A percentile compares a stretch with the other conserved stretches of the same genome.
phyloP scores from a whole-genome alignment of 768 basidiomycete species.

The Thelephora aurantiotincta region DNA sequence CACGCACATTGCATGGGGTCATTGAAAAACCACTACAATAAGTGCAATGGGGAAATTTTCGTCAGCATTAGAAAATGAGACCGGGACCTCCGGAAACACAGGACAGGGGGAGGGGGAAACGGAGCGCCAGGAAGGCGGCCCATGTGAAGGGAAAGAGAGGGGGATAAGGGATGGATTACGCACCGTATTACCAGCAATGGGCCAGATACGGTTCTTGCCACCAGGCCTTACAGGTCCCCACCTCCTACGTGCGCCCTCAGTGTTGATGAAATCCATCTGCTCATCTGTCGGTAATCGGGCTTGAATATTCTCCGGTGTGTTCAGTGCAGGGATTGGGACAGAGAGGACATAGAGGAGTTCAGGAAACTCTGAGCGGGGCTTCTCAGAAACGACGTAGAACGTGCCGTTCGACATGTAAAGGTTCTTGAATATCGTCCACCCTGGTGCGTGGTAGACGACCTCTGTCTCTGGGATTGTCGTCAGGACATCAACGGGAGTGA shows the following conservation, averaged over 20 bases:
- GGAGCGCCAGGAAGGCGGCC: neutral
- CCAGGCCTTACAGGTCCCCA: conserved; percentile 31
- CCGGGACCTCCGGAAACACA: no score
- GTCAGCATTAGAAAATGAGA: no score
- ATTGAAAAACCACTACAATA: conserved; percentile 28
- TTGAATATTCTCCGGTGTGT: conserved; percentile 49
- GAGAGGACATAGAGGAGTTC: conserved; percentile 46
- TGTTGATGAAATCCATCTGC: conserved; percentile 48
- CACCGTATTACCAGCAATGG: conserved; percentile 63
- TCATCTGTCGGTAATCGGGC: conserved; percentile 50
- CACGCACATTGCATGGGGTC: conserved; percentile 47
- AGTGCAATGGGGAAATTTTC: no score
- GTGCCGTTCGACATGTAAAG: conserved; percentile 81
- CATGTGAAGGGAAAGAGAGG: no score
- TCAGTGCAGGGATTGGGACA: conserved; percentile 41
- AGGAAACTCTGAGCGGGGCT: conserved; percentile 29
- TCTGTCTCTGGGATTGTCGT: conserved; percentile 33
- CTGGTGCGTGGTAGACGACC: conserved; percentile 52
- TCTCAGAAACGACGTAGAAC: conserved; percentile 48
- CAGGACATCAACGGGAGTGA: neutral
- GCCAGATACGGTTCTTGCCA: conserved; percentile 28
- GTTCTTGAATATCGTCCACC: conserved; percentile 78
- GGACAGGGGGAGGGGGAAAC: neutral
- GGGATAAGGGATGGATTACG: no score
- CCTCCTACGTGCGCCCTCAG: conserved; percentile 38